phyloP scores from a whole-genome alignment of 352 stramenopile species.

The Saprolegnia parasitica region DNA sequence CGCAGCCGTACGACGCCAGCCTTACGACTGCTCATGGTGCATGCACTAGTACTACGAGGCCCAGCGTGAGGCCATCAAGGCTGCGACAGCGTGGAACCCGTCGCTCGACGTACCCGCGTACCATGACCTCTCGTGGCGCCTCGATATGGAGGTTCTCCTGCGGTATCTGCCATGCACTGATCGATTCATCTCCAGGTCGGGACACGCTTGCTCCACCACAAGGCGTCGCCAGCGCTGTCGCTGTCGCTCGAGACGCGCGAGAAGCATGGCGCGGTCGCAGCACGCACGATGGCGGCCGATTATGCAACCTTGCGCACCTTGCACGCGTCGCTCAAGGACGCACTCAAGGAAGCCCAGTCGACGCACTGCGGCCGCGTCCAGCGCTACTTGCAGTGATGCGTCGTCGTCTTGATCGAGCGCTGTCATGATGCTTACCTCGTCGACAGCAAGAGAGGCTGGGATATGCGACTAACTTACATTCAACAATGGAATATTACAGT shows the following conservation, averaged over 20 bases:
- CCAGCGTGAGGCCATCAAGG: constrained; percentile 48
- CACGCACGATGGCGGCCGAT: constrained; percentile 30
- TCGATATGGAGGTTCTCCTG: constrained; percentile 63
- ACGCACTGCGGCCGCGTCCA: constrained; percentile 68
- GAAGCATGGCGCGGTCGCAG: constrained; percentile 28
- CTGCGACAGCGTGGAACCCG: constrained; percentile 41
- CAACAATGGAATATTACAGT: not conserved
- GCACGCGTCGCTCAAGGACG: constrained; percentile 56
- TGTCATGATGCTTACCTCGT: too few species aligned
- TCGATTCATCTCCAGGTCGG: constrained; percentile 38
- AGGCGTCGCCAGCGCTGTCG: constrained; percentile 62
- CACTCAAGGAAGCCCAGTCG: constrained; percentile 63
- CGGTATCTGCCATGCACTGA: not conserved
- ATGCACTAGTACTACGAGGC: constrained; percentile 46
- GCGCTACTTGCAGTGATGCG: constrained; percentile 54
- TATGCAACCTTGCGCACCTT: constrained; percentile 60
- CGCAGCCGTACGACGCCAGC: constrained; percentile 35
- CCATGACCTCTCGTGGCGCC: constrained; percentile 65
- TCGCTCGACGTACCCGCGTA: constrained; percentile 50
- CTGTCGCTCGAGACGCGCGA: constrained; percentile 49
- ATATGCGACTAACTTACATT: not conserved
- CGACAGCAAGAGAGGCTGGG: too few species aligned
- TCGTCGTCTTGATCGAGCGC: not conserved
- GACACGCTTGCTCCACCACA: constrained; percentile 55
- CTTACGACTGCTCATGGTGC: not conserved